phyloP scores from a whole-genome alignment of 2,329 filamentous ascomycete species.

The Ophiocordyceps polyrhachis-furcata region DNA sequence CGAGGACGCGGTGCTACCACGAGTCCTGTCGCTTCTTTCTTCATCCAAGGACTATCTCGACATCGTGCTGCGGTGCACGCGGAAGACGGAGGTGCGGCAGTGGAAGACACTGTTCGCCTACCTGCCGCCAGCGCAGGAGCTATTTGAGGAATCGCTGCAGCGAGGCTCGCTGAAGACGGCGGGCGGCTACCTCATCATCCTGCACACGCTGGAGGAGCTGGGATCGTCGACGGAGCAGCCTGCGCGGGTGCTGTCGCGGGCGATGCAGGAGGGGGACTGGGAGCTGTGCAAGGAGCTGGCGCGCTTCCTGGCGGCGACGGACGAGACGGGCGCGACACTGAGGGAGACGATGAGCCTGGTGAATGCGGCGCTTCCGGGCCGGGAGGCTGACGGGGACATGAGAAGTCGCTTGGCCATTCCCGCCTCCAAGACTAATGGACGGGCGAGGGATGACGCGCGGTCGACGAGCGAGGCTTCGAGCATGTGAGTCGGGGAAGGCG shows the following conservation, averaged over 20 bases:
- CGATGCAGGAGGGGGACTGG: conserved; percentile 77
- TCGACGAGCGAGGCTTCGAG: conserved; percentile 19
- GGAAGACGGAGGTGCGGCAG: conserved; percentile 87
- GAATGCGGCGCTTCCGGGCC: conserved; percentile 17
- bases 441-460: conserved; percentile 15
- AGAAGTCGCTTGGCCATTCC: conserved; percentile 16
- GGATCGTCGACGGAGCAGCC: conserved; percentile 56
- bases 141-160: conserved; percentile 83
- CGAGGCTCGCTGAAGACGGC: conserved; percentile 83
- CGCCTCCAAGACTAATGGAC: conserved; percentile 12
- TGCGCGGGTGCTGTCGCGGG: conserved; percentile 61
- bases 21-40: conserved; percentile 45
- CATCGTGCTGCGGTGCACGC: conserved; percentile 88
- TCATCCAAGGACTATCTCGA: conserved; percentile 78
- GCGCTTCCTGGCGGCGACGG: conserved; percentile 83
- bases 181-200: conserved; percentile 83
- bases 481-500: conserved; percentile 4
- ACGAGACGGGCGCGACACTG: conserved; percentile 67
- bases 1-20: conserved; percentile 43
- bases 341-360: conserved; percentile 50
- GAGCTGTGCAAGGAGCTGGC: conserved; percentile 90
- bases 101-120: conserved; percentile 91
- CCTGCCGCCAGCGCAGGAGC: conserved; percentile 70
- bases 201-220: conserved; percentile 65
- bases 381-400: conserved; percentile 10